Evolutionary conservation across 257 asterid genomes (phyloP).

Genomic region (Salvia rosmarinus): DNA sequence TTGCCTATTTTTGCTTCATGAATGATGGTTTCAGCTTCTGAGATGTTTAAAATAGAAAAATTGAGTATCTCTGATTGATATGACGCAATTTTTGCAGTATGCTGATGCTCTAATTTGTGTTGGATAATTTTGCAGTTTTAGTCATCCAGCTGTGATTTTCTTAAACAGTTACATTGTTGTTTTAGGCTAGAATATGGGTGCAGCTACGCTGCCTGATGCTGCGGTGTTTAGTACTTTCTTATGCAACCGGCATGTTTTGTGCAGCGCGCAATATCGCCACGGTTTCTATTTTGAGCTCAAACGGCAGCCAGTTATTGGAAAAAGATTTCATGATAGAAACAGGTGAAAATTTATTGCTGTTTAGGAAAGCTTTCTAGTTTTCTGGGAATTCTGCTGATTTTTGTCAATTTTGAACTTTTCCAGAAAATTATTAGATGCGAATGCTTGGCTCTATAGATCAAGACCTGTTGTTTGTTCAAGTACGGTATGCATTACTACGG

Average conservation of each 20-base stretch:
- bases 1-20: not conserved
- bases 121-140: not conserved
- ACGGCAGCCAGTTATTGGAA: constrained; percentile 11
- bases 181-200: constrained; percentile 13
- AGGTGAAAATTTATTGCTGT: constrained; percentile 15
- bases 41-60: not conserved
- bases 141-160: not conserved
- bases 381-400: constrained; percentile 3
- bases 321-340: not conserved
- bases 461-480: constrained; percentile 24
- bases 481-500: constrained; percentile 20
- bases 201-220: constrained; percentile 25
- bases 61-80: not conserved
- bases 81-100: not conserved
- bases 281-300: constrained; percentile 13
- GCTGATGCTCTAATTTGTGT: constrained; percentile 2
- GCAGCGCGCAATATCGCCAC: constrained; percentile 5
- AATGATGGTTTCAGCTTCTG: not conserved
- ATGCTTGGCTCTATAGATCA: constrained; percentile 27
- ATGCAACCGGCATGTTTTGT: constrained; percentile 10
- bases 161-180: not conserved
- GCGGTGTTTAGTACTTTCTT: constrained; percentile 14
- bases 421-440: constrained; percentile 14
- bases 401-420: not conserved
- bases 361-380: not conserved